Evolutionary conservation across 148 eudicot genomes (phyloP), one percentile per base, ranked within the genome.

Genomic region (Fagopyrum homotropicum): DNA sequence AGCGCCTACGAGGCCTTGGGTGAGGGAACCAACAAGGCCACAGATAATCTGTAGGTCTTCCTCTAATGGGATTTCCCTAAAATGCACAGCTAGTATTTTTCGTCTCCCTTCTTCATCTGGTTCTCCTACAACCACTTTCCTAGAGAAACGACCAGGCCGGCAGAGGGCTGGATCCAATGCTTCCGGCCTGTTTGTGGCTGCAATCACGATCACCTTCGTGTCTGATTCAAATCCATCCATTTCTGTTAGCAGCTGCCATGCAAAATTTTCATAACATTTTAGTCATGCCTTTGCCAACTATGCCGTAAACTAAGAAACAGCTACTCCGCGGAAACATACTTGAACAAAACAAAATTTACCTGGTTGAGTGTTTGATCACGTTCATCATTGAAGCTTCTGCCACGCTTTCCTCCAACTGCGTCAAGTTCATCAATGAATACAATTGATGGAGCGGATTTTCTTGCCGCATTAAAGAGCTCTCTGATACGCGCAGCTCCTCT

Each of bases 141-240:
- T 96, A 2, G 99, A 96, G 82, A 96, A 90, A 49, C 98, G 91
- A 64, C 99, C 99, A 52, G 99, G 98, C 49, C 99, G 92, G 76
- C 97, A 90, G 7, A 96, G 89, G 73, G 99, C 99, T n/a, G 90
- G 86, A 73, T 96, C 99, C 77, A 96, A 77, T 74, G 99, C 92
- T 82, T 96, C 98, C 7, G 99, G 98, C 80, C 99, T 84, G 83
- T 96, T 96, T 56, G 99, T 96, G 69, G 99, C 98, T 45, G 99
- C 99, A 45, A 96, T 89, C 9, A 96, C 97, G 45, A 96, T 81
- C 64, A 96, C 90, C 77, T 92, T 92, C 57, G 88, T 74, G 69
- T 90, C 96, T 5, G 98, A 90, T 80, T 92, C 97, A 69, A 96
- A 96, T 40, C 99, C 99, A 66, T 96, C 99, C 99, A 96, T 92